Base-by-base conservation (phyloP, 2,329 filamentous ascomycete species). In the Aspergillus uvarum region DNA sequence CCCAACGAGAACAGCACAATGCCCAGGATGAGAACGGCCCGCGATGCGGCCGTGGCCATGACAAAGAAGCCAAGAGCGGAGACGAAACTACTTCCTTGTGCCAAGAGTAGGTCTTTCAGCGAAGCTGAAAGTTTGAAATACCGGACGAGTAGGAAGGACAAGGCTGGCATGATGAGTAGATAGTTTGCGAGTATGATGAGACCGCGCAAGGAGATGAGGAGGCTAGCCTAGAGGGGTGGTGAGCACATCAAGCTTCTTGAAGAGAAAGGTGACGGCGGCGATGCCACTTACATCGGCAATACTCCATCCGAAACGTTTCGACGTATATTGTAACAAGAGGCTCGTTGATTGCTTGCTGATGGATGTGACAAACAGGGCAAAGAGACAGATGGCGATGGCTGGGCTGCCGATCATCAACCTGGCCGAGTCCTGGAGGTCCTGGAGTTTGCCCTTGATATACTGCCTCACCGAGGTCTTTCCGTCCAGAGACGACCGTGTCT, bases 221-320 rank as follows among this genome's bases (percentile, higher is more conserved):
- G 65, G 54, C 70, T 72, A 24, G 70, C 60, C 70, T 73, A 35
- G 38, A 12, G 4, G 35, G 1, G 3, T 19, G 10, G 50, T 68
- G 51, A 65, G 59, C 26, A n/a, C 47, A 22, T 49, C 21, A 14
- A 11, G 7, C 47, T 47, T 22, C 7, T 29, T n/a, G 14, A 1
- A 24, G 16, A 5, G 21, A 19, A 5, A 31, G 16, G 16, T 22
- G 16, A n/a, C 19, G 21, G n/a, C 1, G 14, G 24, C 44, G 4
- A 21, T 8, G 2, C 3, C 21, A 57, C 67, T 44, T 67, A 72
- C 70, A 44, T 64, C 54, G 35, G 65, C 60, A 49, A 73, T 65
- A 42, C 61, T 71, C 72, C 72, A 74, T 21, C 67, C 24, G 47
- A 71, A 73, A 21, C 67, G 68, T 51, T 68, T 68, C 12, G 71